Evolutionary conservation across 176 grass and related monocot genomes (phyloP).

Genomic region (Bonia amplexicaulis): DNA sequence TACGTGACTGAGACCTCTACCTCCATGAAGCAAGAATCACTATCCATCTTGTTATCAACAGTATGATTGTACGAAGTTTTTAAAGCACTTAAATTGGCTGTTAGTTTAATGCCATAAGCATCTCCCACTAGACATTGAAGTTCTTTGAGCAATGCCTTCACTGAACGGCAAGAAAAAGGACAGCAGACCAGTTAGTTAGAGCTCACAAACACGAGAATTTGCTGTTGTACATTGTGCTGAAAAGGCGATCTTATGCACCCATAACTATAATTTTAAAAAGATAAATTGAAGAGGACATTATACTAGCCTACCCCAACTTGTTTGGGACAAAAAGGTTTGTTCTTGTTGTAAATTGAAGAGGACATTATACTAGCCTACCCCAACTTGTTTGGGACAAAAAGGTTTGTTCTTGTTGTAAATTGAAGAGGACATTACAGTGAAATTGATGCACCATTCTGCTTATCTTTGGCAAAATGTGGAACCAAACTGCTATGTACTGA

Average conservation of each 20-base stretch:
- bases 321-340: too few species aligned
- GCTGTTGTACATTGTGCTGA: not conserved
- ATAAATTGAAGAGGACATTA: not conserved
- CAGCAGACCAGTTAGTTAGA: not conserved
- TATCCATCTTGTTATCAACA: not conserved
- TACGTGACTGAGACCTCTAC: not conserved
- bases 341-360: too few species aligned
- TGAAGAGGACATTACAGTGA: not conserved
- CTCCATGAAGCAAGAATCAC: not conserved
- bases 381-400: too few species aligned
- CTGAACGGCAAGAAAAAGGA: constrained; percentile 30
- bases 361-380: not conserved
- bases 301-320: too few species aligned
- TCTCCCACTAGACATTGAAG: constrained; percentile 41
- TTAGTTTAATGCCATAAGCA: constrained; percentile 23
- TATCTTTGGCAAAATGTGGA: not conserved
- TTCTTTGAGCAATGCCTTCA: constrained; percentile 45
- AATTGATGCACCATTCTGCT: not conserved
- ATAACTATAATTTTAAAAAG: not conserved
- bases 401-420: too few species aligned
- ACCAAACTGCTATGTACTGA: not conserved
- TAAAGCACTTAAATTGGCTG: constrained; percentile 24
- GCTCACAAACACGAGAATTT: not conserved
- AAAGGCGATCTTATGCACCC: not conserved
- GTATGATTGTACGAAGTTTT: not conserved